Evolutionary conservation across 257 asterid genomes (phyloP), one percentile per base, ranked within the genome.

Genomic region (Linaria vulgaris): DNA sequence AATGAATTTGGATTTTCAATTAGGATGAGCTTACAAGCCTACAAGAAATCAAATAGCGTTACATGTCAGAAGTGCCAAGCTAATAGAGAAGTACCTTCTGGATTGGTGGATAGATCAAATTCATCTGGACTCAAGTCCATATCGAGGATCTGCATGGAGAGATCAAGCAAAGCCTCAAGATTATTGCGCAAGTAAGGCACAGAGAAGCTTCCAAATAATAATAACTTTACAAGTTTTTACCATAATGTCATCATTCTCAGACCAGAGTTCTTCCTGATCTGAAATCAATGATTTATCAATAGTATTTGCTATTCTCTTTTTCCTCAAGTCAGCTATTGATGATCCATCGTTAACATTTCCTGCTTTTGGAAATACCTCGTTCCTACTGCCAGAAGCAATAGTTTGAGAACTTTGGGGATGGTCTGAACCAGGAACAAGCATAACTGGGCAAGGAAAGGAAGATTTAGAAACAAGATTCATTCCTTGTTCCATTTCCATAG

Each of bases 101-200:
- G 80, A 52, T 49, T 63, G 47, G 67, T 56, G 77, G 38, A 46
- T 22, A 72, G 12, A 74, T 75, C 82, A 67, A 61, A 62, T 59
- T 74, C 85, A 67, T 81, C 86, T 17, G 95, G 87, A 55, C 78
- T 77, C 79, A 88, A 76, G 76, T 83, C 96, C 98, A 88, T 88
- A 62, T 80, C 90, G 56, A 84, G 82, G 74, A 91, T 81, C 98
- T 91, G 95, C 76, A 81, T 12, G 27, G 69, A 47, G 59, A 45
- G 56, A 54, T 69, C 55, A 53, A 66, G 44, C 49, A 67, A 39
- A 46, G 38, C 25, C 25, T 17, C 15, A 51, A 68, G 23, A 47
- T 73, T 72, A 63, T 63, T 27, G 12, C 8, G 43, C 63, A 69
- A 60, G 64, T 23, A 48, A 58, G 47, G 51, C 22, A 23, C 53